Evolutionary conservation across 108 stramenopile genomes (phyloP).

Genomic region (Bacterosira constricta): DNA sequence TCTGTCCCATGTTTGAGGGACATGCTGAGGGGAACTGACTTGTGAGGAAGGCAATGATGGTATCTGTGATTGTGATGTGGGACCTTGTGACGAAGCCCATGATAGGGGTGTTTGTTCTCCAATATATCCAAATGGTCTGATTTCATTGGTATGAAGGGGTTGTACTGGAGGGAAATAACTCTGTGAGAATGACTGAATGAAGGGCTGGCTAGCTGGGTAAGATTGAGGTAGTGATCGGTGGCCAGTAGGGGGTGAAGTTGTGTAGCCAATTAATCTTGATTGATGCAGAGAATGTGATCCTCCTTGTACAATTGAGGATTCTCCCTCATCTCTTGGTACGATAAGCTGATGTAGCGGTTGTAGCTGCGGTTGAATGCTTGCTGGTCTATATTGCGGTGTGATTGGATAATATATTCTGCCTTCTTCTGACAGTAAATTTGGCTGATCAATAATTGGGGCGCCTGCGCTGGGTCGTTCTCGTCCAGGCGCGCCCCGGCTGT

Average conservation of each 20-base stretch:
- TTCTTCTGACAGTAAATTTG: no score
- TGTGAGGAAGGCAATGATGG: conserved; percentile 2
- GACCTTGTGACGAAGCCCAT: not conserved
- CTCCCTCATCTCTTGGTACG: conserved; percentile 1
- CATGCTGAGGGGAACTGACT: not conserved
- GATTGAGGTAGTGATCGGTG: conserved; percentile 11
- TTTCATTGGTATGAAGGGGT: not conserved
- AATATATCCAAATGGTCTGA: not conserved
- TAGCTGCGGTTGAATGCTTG: conserved; percentile 1
- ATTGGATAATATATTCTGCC: not conserved
- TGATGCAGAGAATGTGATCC: conserved; percentile 9
- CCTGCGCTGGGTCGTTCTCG: conserved; percentile 12
- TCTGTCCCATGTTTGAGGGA: not conserved
- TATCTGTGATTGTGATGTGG: conserved; percentile 17
- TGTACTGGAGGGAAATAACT: not conserved
- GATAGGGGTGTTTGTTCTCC: not conserved
- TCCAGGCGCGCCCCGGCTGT: conserved; percentile 14
- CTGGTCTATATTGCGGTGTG: not conserved
- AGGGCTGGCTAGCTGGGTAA: not conserved
- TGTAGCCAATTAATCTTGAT: conserved; percentile 27
- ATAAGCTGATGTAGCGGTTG: not conserved
- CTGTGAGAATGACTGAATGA: conserved; percentile 8
- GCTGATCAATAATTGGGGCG: not conserved
- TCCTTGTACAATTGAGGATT: conserved; percentile 4
- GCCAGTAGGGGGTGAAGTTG: not conserved